A percentile compares a stretch with the other conserved stretches of the same genome.
Conservation (phyloP, 352 stramenopile genomes). For the Pythium coloratum region DNA sequence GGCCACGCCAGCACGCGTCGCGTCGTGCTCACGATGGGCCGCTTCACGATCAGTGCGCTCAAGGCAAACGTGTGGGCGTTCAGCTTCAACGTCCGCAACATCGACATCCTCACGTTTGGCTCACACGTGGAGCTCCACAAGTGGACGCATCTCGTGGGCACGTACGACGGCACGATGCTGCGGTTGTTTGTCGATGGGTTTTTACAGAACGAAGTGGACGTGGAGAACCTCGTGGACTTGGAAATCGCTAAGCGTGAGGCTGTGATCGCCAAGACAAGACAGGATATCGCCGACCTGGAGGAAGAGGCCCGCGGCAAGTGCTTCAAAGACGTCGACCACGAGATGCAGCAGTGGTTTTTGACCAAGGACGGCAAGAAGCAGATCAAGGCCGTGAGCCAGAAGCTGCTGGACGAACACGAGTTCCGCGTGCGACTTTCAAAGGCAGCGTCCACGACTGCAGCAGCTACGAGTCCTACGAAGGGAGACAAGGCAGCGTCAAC, state of each 20-base stretch:
- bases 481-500: neutral
- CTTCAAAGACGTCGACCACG: slow-evolving; percentile 73
- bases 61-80: slow-evolving; percentile 82
- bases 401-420: slow-evolving; percentile 82
- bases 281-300: slow-evolving; percentile 77
- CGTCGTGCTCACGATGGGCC: slow-evolving; percentile 70
- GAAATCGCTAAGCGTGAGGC: slow-evolving; percentile 65
- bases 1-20: slow-evolving; percentile 69
- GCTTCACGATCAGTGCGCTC: slow-evolving; percentile 68
- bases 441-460: slow-evolving; percentile 6
- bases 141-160: slow-evolving; percentile 88
- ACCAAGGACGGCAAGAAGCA: slow-evolving; percentile 73
- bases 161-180: slow-evolving; percentile 86
- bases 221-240: slow-evolving; percentile 65
- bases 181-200: slow-evolving; percentile 82
- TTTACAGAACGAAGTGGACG: slow-evolving; percentile 70
- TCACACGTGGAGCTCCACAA: slow-evolving; percentile 53
- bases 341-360: slow-evolving; percentile 62
- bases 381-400: slow-evolving; percentile 59
- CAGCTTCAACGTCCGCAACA: slow-evolving; percentile 73
- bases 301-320: slow-evolving; percentile 68
- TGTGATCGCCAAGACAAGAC: slow-evolving; percentile 67
- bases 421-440: slow-evolving; percentile 75
- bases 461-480: neutral
- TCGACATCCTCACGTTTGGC: slow-evolving; percentile 69